Conservation (phyloP, 192 early-diverging fungal species). For the Globomyces pollinis-pini region DNA sequence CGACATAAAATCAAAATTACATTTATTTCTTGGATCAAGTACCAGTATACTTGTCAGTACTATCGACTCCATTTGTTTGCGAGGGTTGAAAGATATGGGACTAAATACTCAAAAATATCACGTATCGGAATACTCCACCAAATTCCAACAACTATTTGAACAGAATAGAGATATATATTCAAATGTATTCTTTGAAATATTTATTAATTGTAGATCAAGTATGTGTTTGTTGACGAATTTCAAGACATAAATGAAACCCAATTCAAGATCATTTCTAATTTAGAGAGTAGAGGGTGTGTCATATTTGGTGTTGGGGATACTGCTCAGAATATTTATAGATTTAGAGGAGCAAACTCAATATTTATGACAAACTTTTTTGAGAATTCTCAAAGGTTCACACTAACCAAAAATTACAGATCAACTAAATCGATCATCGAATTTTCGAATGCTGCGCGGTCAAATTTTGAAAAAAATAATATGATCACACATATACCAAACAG, state of each 20-base stretch:
- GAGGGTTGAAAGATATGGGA: no score
- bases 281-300: not conserved
- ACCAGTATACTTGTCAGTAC: not conserved
- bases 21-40: not conserved
- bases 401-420: not conserved
- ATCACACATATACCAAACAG: not conserved
- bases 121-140: not conserved
- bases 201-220: slow-evolving; percentile 2
- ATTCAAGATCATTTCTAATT: not conserved
- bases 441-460: not conserved
- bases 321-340: not conserved
- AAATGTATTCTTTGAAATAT: no score
- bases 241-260: not conserved
- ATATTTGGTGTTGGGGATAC: slow-evolving; percentile 4
- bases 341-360: slow-evolving; percentile 1
- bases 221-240: slow-evolving; percentile 2
- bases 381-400: not conserved
- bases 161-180: not conserved
- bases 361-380: slow-evolving; percentile 1
- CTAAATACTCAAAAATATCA: no score
- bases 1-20: not conserved
- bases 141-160: not conserved
- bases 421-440: not conserved
- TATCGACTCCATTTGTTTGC: not conserved
- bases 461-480: not conserved